Base-by-base conservation (phyloP, 2,329 filamentous ascomycete genomes). In the Aspergillus fructus region DNA sequence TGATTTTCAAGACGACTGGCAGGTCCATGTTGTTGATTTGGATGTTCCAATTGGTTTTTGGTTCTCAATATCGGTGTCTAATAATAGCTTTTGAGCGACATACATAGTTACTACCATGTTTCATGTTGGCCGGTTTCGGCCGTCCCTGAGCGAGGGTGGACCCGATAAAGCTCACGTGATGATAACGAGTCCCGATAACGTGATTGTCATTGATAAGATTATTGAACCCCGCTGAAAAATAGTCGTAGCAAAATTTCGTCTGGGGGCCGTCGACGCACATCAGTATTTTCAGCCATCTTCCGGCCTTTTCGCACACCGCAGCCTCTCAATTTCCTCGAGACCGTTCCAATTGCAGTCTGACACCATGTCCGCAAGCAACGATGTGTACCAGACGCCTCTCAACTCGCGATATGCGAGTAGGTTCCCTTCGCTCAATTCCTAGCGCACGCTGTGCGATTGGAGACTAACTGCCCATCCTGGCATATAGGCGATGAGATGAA, bases 361-460 rank as follows among this genome's bases (percentile, higher is more conserved):
- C 66, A 70, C 49, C 52, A 76, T 76, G 74, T 69, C 74, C 59
- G 60, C 71, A 53, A 73, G 64, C 64, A 78, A 79, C 71, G 83
- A 86, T 69, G 76, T 76, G 55, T 86, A 88, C 72, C 82, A 88
- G 77, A 91, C 89, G 43, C 84, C 88, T 34, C 78, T 92, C 65
- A 86, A 84, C 64, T 82, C 81, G 65, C 85, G 91, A 66, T 94
- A 94, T 79, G 87, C 86, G 76, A 89, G 83, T 76, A 71, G 74
- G 62, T 71, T 24, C 40, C 27, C 24, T 12, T n/a, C 24, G 30
- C n/a, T 13, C 33, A 13, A 42, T 19, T 5, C 47, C 37, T n/a
- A 23, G 13, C 19, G 24, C 39, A 24, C 39, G 24, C 4, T 48
- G 21, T 54, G n/a, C 21, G 24, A 42, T 46, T 50, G 39, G 48